Conservation (phyloP, 306 rosid genomes). For the Aeschynomene evenia region DNA sequence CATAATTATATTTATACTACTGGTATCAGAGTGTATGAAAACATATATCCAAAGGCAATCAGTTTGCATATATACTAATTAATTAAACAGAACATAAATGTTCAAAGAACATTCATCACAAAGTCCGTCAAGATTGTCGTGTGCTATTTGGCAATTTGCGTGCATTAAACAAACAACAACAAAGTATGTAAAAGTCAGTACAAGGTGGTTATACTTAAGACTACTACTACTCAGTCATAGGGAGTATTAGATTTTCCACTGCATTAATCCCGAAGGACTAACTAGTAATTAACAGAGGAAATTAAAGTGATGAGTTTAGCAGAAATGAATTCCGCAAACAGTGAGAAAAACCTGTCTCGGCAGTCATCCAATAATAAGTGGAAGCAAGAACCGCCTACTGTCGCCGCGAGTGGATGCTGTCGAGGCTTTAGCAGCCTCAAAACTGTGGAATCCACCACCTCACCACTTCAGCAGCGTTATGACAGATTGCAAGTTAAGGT, state of each 20-base stretch:
- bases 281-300: too few relatives aligned
- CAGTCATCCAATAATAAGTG: constrained; percentile 21
- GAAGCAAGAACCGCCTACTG: constrained; percentile 4
- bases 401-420: constrained; percentile 40
- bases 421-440: constrained; percentile 38
- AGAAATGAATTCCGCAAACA: constrained; percentile 1
- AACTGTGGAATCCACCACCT: constrained; percentile 41
- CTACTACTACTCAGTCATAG: background rate
- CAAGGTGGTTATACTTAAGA: background rate
- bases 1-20: too few relatives aligned
- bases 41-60: too few relatives aligned
- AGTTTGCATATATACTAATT: too few relatives aligned
- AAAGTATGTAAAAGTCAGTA: background rate
- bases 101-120: constrained; percentile 20
- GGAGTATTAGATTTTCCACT: background rate
- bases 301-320: background rate
- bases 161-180: constrained; percentile 7
- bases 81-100: background rate
- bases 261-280: background rate
- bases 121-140: constrained; percentile 43
- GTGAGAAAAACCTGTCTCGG: constrained; percentile 18
- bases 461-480: constrained; percentile 33
- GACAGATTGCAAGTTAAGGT: constrained; percentile 50
- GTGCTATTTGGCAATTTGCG: constrained; percentile 27
- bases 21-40: background rate